phyloP scores from a whole-genome alignment of 176 grass and related monocot species.

The Chloris gayana region DNA sequence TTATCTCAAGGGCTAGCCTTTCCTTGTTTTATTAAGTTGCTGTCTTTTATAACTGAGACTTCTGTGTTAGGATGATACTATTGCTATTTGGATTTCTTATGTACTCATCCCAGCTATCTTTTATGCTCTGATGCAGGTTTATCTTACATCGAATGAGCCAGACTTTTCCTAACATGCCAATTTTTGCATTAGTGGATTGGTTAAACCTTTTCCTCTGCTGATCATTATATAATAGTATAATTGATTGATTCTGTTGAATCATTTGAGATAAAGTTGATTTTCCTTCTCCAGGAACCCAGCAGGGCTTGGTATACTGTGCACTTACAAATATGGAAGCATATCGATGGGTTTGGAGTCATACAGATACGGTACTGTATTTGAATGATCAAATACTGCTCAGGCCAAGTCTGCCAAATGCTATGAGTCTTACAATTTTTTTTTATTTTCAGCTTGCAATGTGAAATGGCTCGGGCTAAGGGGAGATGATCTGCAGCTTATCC shows the following conservation, averaged over 20 bases:
- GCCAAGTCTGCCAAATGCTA: not conserved
- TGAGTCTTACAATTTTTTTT: conserved; percentile 7
- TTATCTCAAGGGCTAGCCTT: not conserved
- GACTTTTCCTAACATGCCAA: conserved; percentile 73
- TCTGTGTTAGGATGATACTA: conserved; percentile 14
- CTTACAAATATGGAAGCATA: conserved; percentile 96
- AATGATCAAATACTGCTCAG: not conserved
- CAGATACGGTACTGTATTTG: conserved; percentile 71
- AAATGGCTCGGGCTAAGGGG: conserved; percentile 92
- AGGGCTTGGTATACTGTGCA: conserved; percentile 93
- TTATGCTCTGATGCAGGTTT: conserved; percentile 56
- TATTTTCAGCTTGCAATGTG: conserved; percentile 87
- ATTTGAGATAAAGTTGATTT: conserved; percentile 21
- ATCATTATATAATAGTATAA: not conserved
- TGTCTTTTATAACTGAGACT: not conserved
- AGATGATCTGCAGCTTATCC: conserved; percentile 81
- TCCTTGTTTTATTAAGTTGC: not conserved
- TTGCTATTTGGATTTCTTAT: conserved; percentile 1
- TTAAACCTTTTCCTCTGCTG: conserved; percentile 49
- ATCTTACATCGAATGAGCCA: conserved; percentile 77
- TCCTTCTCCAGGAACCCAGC: conserved; percentile 82
- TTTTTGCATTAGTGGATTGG: conserved; percentile 90
- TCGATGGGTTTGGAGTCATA: conserved; percentile 91
- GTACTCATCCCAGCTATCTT: conserved; percentile 3
- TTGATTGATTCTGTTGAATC: not conserved